These are phyloP conservation scores for Cryomyces antarcticus DNA, from an alignment of 495 filamentous ascomycete genomes.

Conservation along the genomic window DNA sequence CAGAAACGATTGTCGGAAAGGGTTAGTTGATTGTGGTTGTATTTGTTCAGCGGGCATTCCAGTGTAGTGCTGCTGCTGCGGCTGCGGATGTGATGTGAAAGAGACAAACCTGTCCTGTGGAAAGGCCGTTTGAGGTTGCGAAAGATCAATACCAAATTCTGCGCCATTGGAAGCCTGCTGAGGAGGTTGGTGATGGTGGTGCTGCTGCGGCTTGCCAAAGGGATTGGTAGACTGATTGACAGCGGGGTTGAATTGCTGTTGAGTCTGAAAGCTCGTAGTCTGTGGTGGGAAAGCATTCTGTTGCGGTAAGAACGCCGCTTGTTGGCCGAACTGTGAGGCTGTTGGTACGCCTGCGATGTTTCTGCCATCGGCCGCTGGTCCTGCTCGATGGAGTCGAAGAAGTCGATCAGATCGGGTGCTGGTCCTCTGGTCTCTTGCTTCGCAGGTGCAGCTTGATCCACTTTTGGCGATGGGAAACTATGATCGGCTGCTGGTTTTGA, in stretches of 20 bases:
- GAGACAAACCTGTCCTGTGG: constrained; percentile 15
- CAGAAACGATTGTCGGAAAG: constrained; percentile 75
- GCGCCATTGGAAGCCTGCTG: constrained; percentile 43
- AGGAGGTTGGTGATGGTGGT: constrained; percentile 13
- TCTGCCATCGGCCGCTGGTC: constrained; percentile 62
- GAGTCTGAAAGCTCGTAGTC: constrained; percentile 13
- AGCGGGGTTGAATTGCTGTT: constrained; percentile 11
- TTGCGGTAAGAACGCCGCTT: constrained; percentile 26
- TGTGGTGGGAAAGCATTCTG: constrained; percentile 12
- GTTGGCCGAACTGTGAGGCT: constrained; percentile 17
- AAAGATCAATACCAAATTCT: constrained; percentile 72
- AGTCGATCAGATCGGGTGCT: constrained; percentile 79
- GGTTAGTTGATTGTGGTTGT: constrained; percentile 51
- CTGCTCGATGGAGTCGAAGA: constrained; percentile 93
- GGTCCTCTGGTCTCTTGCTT: constrained; percentile 36
- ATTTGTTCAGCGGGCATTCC: constrained; percentile 24
- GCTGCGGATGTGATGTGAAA: constrained; percentile 37
- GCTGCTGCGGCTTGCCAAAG: constrained; percentile 31
- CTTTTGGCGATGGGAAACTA: constrained; percentile 6
- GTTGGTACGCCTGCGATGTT: constrained; percentile 13
- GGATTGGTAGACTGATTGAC: constrained; percentile 25
- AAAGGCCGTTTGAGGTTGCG: constrained; percentile 37
- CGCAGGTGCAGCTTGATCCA: constrained; percentile 6
- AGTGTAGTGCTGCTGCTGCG: constrained; percentile 21
- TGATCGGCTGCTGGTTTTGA: constrained; percentile 7